Conservation (phyloP, 768 basidiomycete genomes). For the Udeniomyces megalosporus region DNA sequence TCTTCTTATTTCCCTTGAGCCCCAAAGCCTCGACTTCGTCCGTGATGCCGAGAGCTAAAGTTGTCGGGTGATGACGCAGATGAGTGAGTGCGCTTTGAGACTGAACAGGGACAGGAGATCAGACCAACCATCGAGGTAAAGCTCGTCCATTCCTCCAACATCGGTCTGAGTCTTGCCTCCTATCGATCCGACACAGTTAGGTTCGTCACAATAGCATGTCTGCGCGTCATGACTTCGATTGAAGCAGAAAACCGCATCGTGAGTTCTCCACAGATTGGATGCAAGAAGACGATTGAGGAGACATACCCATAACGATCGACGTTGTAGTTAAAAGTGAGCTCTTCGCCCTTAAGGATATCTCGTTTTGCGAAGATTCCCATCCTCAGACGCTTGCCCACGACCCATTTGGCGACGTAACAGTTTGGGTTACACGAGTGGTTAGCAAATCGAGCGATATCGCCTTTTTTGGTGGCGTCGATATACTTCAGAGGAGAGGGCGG, state of each 20-base stretch:
- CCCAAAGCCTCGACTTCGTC: conserved; percentile 72
- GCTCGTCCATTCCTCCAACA: conserved; percentile 80
- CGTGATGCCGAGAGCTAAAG: conserved; percentile 71
- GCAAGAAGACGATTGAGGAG: neutral
- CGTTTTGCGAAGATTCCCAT: conserved; percentile 98
- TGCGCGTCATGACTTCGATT: conserved; percentile 79
- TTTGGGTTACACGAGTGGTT: conserved; percentile 98
- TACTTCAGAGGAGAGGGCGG: conserved; percentile 41
- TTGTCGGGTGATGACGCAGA: neutral
- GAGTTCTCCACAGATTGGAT: neutral
- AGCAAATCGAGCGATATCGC: conserved; percentile 89
- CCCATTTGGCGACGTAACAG: conserved; percentile 97
- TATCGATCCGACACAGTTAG: conserved; percentile 86
- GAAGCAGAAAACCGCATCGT: neutral
- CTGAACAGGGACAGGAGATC: neutral
- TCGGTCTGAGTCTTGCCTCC: conserved; percentile 99
- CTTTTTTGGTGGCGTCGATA: conserved; percentile 93
- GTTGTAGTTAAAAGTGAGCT: conserved; percentile 87
- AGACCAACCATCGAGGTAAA: conserved; percentile 69
- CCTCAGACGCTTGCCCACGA: conserved; percentile 66
- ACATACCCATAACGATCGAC: conserved; percentile 95
- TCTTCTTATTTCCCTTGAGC: conserved; percentile 75
- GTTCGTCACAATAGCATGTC: conserved; percentile 83
- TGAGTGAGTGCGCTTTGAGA: neutral
- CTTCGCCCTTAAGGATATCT: conserved; percentile 21